Evolutionary conservation across 2,329 filamentous ascomycete genomes (phyloP), one percentile per base, ranked within the genome.

Genomic region (Colletotrichum tanaceti): DNA sequence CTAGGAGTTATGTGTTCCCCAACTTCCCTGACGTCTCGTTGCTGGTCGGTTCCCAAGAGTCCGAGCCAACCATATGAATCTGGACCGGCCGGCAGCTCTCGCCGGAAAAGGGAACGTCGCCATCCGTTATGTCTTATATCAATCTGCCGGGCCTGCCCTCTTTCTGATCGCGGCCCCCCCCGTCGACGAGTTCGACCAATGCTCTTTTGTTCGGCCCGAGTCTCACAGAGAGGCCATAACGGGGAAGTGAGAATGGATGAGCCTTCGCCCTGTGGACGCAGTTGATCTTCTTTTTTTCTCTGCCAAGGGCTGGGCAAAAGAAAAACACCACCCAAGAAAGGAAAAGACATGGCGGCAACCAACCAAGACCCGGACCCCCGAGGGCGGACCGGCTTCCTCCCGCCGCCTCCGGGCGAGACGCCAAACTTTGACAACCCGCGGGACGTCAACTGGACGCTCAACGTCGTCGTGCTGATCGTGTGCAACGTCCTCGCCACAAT

Each of bases 381-480:
- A 20, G 57, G 35, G 39, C 5, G 71, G 72, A 13, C 20, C 16
- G 63, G 62, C 16, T 39, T 67, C 13, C 71, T 50, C 73, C 43
- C 43, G 16, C 71, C 73, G 10, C 73, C 72, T 16, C 68, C 71
- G 16, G 73, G 72, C 28, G 64, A 70, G 16, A 69, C 57, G 10
- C 68, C 71, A 5, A 58, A 72, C 70, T 69, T 73, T 46, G 61
- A 71, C 3, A 54, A 72, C 38, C 73, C 71, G 18, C 28, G 44
- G 16, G 66, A 66, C 32, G 53, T 46, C 7, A 35, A 55, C 5
- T 61, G 61, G 62, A 58, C 57, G 20, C 20, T 68, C 18, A 53
- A 71, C 28, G 39, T 72, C 6, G 63, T 32, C 22, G 62, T 49
- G 14, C 44, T 72, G 28, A 55, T 66, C 24, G 43, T 68, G 6